Conservation (phyloP, 805 yeast genomes). For the Teunomyces stri region DNA sequence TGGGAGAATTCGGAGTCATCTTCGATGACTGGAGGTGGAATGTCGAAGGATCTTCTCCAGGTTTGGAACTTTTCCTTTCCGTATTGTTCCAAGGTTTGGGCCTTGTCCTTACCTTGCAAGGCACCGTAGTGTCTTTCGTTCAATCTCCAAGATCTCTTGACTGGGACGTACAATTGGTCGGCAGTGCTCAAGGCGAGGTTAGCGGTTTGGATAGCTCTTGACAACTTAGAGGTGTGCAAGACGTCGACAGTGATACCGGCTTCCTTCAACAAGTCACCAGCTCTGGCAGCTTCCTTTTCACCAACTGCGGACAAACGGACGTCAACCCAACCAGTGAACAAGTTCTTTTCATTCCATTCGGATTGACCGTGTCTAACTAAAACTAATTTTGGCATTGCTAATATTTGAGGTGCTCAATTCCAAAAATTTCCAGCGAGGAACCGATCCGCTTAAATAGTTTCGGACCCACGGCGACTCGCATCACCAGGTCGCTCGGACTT, state of each 20-base stretch:
- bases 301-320: slow-evolving; percentile 82
- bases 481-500: slow-evolving; percentile 13
- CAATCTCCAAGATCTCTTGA: slow-evolving; percentile 94
- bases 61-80: slow-evolving; percentile 93
- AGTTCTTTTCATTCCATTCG: slow-evolving; percentile 97
- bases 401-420: neutral
- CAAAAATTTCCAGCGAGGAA: neutral
- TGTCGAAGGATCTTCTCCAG: slow-evolving; percentile 96
- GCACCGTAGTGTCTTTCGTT: slow-evolving; percentile 99
- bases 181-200: slow-evolving; percentile 88
- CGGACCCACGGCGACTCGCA: slow-evolving; percentile 1
- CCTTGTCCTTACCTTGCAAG: slow-evolving; percentile 97
- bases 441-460: neutral
- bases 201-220: slow-evolving; percentile 97
- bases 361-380: slow-evolving; percentile 99
- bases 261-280: slow-evolving; percentile 89
- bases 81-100: slow-evolving; percentile 80
- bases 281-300: slow-evolving; percentile 85
- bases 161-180: slow-evolving; percentile 88
- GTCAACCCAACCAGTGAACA: slow-evolving; percentile 99
- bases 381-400: slow-evolving; percentile 61
- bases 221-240: slow-evolving; percentile 83
- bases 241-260: slow-evolving; percentile 82
- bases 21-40: slow-evolving; percentile 90
- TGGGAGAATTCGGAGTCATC: slow-evolving; percentile 81